These are phyloP conservation scores for Yamadazyma trypodendri DNA, from an alignment of 1,139 yeast genomes.

Conservation along the genomic window DNA sequence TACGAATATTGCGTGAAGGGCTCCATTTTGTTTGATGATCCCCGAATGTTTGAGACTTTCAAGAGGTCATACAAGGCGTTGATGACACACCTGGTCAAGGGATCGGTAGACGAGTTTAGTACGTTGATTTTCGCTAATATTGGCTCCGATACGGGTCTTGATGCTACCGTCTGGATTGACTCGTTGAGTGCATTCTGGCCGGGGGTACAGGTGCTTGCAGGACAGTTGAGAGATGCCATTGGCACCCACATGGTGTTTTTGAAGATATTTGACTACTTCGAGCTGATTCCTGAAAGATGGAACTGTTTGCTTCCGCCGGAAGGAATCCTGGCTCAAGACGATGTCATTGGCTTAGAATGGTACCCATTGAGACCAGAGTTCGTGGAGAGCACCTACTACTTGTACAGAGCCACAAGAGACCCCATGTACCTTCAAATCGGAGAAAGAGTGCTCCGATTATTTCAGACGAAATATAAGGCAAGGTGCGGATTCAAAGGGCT, in stretches of 20 bases:
- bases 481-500: conserved; percentile 83
- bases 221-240: conserved; percentile 68
- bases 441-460: conserved; percentile 54
- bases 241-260: conserved; percentile 61
- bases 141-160: conserved; percentile 50
- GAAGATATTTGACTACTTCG: conserved; percentile 79
- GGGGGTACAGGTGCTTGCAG: conserved; percentile 77
- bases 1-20: conserved; percentile 86
- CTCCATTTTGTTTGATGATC: conserved; percentile 70
- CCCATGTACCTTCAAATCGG: conserved; percentile 83
- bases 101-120: conserved; percentile 40
- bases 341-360: conserved; percentile 69
- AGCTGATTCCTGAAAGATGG: conserved; percentile 91
- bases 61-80: conserved; percentile 58
- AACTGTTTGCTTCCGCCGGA: conserved; percentile 28
- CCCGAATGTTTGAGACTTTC: conserved; percentile 60
- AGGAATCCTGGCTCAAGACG: conserved; percentile 14
- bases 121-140: conserved; percentile 63
- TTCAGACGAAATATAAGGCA: conserved; percentile 51
- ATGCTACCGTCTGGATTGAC: conserved; percentile 72
- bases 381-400: conserved; percentile 80
- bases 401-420: conserved; percentile 82
- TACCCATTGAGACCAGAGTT: conserved; percentile 92
- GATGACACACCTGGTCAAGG: conserved; percentile 42
- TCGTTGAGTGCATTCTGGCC: conserved; percentile 87